phyloP scores from a whole-genome alignment of 2,329 filamentous ascomycete genomes.

The Colletotrichum sp. region DNA sequence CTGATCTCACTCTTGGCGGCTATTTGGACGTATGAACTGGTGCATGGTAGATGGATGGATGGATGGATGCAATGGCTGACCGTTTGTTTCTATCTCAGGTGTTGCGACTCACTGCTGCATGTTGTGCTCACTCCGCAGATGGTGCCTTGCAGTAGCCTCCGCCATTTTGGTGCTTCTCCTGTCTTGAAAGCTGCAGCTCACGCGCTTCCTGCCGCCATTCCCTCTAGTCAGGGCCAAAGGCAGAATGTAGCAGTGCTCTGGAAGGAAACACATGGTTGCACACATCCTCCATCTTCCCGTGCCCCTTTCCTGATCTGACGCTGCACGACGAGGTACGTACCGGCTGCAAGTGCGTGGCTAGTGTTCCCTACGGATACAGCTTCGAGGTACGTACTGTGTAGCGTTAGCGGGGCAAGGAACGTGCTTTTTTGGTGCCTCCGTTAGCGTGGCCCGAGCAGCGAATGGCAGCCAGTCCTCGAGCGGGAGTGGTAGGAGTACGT shows the following conservation, averaged over 20 bases:
- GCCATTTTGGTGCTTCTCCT: conserved; percentile 13
- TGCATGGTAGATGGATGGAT: not conserved
- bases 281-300: conserved; percentile 1
- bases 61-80: not conserved
- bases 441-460: not conserved
- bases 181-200: conserved; percentile 19
- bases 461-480: not conserved
- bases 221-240: not conserved
- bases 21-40: not conserved
- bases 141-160: conserved; percentile 22
- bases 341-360: not conserved
- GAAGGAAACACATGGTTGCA: conserved; percentile 9
- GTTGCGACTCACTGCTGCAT: not conserved
- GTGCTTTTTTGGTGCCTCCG: not conserved
- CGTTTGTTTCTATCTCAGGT: not conserved
- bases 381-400: not conserved
- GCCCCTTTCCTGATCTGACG: conserved; percentile 1
- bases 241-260: not conserved
- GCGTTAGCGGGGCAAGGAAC: not conserved
- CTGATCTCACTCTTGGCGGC: not conserved
- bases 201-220: conserved; percentile 10
- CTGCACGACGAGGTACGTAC: not conserved
- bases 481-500: conserved; percentile 10
- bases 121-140: conserved; percentile 7
- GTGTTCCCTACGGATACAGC: not conserved